Conservation (phyloP, 257 asterid genomes). For the Fraxinus quadrangulata region DNA sequence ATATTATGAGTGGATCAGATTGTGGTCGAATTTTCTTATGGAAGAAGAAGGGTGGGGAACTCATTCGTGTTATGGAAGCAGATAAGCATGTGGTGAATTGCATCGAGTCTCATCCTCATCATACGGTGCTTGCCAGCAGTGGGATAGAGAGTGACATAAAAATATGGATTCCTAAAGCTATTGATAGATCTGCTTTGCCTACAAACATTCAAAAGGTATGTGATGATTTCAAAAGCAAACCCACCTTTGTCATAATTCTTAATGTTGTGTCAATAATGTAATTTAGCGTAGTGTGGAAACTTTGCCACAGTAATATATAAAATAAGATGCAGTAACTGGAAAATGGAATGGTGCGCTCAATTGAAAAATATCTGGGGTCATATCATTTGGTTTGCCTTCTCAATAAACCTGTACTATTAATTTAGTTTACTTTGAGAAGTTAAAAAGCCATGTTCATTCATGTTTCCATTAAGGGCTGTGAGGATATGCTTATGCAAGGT, state of each 20-base stretch:
- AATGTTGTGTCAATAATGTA: not conserved
- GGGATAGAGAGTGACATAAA: constrained; percentile 84
- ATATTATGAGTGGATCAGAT: constrained; percentile 88
- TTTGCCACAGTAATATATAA: no score
- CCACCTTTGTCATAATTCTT: not conserved
- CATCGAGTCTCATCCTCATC: constrained; percentile 84
- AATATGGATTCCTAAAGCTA: constrained; percentile 77
- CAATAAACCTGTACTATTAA: no score
- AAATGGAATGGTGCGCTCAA: no score
- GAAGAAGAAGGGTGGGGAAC: constrained; percentile 80
- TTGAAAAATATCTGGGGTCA: no score
- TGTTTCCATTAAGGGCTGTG: no score
- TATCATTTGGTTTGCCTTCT: no score
- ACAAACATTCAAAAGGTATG: constrained; percentile 64
- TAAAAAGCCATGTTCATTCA: no score
- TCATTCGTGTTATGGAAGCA: constrained; percentile 85
- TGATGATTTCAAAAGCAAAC: constrained; percentile 9
- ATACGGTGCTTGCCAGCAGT: constrained; percentile 74
- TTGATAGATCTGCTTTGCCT: constrained; percentile 68
- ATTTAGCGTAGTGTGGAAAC: not conserved
- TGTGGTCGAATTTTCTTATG: constrained; percentile 94
- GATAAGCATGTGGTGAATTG: constrained; percentile 75
- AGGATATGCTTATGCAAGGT: no score
- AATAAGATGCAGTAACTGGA: no score
- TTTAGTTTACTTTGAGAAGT: no score